A percentile compares a stretch with the other conserved stretches of the same genome.
Evolutionary conservation across 208 protist genomes (phyloP).

Genomic region (Leishmania mexicana): DNA sequence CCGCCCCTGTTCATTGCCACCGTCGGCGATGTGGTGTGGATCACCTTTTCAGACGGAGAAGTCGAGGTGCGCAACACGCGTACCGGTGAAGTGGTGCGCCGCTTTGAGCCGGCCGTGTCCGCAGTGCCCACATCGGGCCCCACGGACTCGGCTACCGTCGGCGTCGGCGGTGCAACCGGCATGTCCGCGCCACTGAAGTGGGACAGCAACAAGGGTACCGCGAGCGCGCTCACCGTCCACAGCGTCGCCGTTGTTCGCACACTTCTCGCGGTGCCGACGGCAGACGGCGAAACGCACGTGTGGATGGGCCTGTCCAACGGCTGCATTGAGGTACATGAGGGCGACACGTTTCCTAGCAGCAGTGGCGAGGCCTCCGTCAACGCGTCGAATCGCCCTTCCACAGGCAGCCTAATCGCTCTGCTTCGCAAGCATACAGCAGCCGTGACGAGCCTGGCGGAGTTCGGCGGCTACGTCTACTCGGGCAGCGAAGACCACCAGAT

Average conservation of each 20-base stretch:
- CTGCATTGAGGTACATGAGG: conserved; percentile 72
- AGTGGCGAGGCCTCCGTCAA: not conserved
- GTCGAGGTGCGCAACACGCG: conserved; percentile 71
- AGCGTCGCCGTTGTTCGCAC: conserved; percentile 22
- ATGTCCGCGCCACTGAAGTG: not conserved
- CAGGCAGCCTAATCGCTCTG: conserved; percentile 29
- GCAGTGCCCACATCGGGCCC: not conserved
- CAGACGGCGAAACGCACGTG: conserved; percentile 38
- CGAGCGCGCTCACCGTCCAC: not conserved
- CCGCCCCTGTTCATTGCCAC: conserved; percentile 54
- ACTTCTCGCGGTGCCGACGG: conserved; percentile 39
- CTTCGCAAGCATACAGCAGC: conserved; percentile 56
- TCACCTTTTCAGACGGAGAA: conserved; percentile 55
- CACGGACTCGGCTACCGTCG: conserved; percentile 1
- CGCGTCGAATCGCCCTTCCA: not conserved
- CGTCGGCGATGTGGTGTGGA: conserved; percentile 70
- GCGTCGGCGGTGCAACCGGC: not conserved
- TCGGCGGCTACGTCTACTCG: conserved; percentile 83
- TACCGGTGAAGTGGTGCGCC: conserved; percentile 59
- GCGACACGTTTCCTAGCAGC: conserved; percentile 26
- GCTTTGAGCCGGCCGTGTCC: conserved; percentile 37
- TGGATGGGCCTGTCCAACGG: conserved; percentile 87
- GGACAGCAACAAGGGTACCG: not conserved
- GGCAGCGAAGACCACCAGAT: conserved; percentile 68
- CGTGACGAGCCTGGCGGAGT: conserved; percentile 76